A percentile compares a stretch with the other conserved stretches of the same genome.
phyloP scores from a whole-genome alignment of 75 land plant species.

The Ceratopteris richardii region DNA sequence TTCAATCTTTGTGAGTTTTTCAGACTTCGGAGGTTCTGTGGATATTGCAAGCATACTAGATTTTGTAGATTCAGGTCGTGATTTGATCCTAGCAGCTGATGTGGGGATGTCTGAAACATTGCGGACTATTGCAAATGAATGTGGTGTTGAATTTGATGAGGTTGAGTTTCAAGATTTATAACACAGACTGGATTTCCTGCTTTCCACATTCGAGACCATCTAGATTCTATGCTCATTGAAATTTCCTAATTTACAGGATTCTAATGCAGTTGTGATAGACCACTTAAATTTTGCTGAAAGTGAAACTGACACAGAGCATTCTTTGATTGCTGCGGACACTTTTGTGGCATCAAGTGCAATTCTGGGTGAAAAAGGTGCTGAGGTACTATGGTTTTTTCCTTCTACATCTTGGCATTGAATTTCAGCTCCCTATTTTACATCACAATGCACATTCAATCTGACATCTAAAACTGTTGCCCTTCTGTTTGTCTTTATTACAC shows the following conservation, averaged over 20 bases:
- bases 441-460: too few relatives aligned
- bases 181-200: too few relatives aligned
- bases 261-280: conserved; percentile 76
- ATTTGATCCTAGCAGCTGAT: conserved; percentile 79
- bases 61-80: conserved; percentile 90
- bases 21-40: conserved; percentile 84
- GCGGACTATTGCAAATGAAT: conserved; percentile 72
- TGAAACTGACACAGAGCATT: conserved; percentile 55
- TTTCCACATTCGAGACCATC: too few relatives aligned
- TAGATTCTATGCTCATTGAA: too few relatives aligned
- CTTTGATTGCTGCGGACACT: conserved; percentile 71
- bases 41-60: conserved; percentile 59
- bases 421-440: too few relatives aligned
- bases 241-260: conserved; percentile 35
- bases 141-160: conserved; percentile 98
- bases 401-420: too few relatives aligned
- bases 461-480: too few relatives aligned
- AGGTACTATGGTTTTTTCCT: conserved; percentile 55
- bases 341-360: conserved; percentile 63
- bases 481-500: too few relatives aligned
- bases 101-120: conserved; percentile 65
- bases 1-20: background rate
- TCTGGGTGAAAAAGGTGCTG: conserved; percentile 60
- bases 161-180: conserved; percentile 21
- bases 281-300: conserved; percentile 76